Conservation (phyloP, 2,329 filamentous ascomycete species). For the Beauveria sp. region DNA sequence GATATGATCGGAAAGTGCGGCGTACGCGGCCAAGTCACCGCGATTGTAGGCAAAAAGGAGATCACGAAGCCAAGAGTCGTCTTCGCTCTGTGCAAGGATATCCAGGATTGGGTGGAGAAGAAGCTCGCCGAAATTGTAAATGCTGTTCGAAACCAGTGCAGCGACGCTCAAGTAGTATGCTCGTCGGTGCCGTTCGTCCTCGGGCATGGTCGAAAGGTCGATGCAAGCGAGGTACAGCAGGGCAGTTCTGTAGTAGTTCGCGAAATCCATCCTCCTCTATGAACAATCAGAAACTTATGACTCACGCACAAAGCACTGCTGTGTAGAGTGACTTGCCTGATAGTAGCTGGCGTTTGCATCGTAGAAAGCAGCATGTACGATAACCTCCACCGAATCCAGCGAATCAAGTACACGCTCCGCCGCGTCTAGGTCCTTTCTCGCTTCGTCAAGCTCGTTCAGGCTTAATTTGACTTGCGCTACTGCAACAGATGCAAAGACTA, state of each 20-base stretch:
- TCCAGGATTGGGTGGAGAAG: slow-evolving; percentile 94
- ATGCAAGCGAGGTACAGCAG: slow-evolving; percentile 97
- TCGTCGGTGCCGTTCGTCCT: slow-evolving; percentile 68
- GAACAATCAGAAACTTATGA: background rate
- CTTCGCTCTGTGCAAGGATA: slow-evolving; percentile 60
- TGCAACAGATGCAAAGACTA: slow-evolving; percentile 87
- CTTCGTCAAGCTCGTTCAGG: slow-evolving; percentile 70
- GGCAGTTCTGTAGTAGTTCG: slow-evolving; percentile 93
- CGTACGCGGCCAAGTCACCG: slow-evolving; percentile 82
- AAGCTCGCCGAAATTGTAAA: slow-evolving; percentile 99
- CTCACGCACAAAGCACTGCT: background rate
- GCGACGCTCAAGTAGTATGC: slow-evolving; percentile 92
- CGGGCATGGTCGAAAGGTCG: slow-evolving; percentile 66
- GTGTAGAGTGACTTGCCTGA: slow-evolving; percentile 43
- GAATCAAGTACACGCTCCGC: slow-evolving; percentile 82
- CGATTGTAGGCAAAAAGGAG: slow-evolving; percentile 98
- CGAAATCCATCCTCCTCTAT: slow-evolving; percentile 76
- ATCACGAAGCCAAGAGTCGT: slow-evolving; percentile 82
- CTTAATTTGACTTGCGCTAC: slow-evolving; percentile 82
- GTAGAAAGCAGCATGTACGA: slow-evolving; percentile 95
- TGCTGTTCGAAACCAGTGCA: slow-evolving; percentile 84
- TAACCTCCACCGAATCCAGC: slow-evolving; percentile 91
- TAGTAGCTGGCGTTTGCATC: slow-evolving; percentile 92
- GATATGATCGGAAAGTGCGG: slow-evolving; percentile 74
- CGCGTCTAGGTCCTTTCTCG: slow-evolving; percentile 77